Evolutionary conservation across 306 rosid genomes (phyloP).

Genomic region (Calophaca sinica): DNA sequence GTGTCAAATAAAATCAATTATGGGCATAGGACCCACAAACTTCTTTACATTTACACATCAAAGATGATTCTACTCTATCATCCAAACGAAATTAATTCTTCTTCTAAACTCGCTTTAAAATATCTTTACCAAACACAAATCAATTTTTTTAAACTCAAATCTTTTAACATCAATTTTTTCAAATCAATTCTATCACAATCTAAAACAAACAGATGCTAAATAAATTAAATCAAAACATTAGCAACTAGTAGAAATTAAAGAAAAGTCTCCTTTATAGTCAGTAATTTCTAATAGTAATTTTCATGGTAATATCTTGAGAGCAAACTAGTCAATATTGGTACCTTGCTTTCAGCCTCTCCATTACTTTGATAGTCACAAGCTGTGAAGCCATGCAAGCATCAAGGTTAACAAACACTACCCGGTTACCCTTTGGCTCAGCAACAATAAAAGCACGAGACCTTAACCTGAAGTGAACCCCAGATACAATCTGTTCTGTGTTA

Average conservation of each 20-base stretch:
- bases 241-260: conserved; percentile 5
- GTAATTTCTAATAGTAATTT: conserved; percentile 26
- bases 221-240: conserved; percentile 29
- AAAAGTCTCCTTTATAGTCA: conserved; percentile 5
- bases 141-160: too few relatives aligned
- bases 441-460: conserved; percentile 83
- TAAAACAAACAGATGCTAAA: neutral
- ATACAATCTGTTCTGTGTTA: conserved; percentile 71
- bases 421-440: conserved; percentile 76
- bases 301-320: conserved; percentile 11
- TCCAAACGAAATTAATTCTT: too few relatives aligned
- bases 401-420: conserved; percentile 88
- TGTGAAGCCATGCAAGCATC: conserved; percentile 99
- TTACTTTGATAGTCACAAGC: conserved; percentile 74
- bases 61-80: too few relatives aligned
- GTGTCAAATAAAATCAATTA: too few relatives aligned
- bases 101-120: too few relatives aligned
- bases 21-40: too few relatives aligned
- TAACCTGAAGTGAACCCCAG: conserved; percentile 90
- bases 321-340: conserved; percentile 40
- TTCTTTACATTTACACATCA: too few relatives aligned
- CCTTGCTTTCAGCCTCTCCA: conserved; percentile 93
- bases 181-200: too few relatives aligned
- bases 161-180: too few relatives aligned
- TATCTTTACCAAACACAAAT: too few relatives aligned